Conservation (phyloP, 768 basidiomycete genomes). For the Hortiboletus flavorubellus region DNA sequence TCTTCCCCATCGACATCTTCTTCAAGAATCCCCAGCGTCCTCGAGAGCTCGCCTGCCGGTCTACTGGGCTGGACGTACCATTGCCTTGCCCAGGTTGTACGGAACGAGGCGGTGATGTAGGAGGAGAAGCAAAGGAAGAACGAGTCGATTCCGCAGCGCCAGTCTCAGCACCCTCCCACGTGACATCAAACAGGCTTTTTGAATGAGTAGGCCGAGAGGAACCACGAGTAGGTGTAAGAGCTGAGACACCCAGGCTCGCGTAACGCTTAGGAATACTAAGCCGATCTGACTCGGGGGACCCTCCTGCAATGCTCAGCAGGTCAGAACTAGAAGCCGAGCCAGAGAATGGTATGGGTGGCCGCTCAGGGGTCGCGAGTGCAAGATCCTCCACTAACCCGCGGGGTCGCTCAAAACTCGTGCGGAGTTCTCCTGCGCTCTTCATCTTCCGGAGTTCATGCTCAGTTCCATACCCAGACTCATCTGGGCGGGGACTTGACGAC, state of each 20-base stretch:
- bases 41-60: conserved; percentile 27
- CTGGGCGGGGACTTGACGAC: conserved; percentile 22
- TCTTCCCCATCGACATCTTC: conserved; percentile 98
- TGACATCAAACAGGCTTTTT: conserved; percentile 49
- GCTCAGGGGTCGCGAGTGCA: conserved; percentile 35
- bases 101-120: conserved; percentile 27
- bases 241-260: conserved; percentile 59
- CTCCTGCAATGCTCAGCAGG: conserved; percentile 40
- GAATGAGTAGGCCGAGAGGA: conserved; percentile 39
- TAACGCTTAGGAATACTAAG: conserved; percentile 51
- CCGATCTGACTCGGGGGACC: conserved; percentile 34
- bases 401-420: conserved; percentile 35
- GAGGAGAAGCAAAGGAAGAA: conserved; percentile 26
- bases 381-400: conserved; percentile 24
- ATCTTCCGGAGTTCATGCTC: conserved; percentile 73
- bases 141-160: conserved; percentile 12
- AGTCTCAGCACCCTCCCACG: conserved; percentile 33
- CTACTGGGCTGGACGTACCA: conserved; percentile 20
- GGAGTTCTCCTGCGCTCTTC: conserved; percentile 85
- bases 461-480: conserved; percentile 41
- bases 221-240: conserved; percentile 32
- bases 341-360: conserved; percentile 47
- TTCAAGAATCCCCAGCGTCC: conserved; percentile 94
- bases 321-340: conserved; percentile 72
- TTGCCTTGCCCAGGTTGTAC: conserved; percentile 11